A percentile compares a stretch with the other conserved stretches of the same genome.
Conservation (phyloP, 2,329 filamentous ascomycete species). For the Apiospora malaysiana region DNA sequence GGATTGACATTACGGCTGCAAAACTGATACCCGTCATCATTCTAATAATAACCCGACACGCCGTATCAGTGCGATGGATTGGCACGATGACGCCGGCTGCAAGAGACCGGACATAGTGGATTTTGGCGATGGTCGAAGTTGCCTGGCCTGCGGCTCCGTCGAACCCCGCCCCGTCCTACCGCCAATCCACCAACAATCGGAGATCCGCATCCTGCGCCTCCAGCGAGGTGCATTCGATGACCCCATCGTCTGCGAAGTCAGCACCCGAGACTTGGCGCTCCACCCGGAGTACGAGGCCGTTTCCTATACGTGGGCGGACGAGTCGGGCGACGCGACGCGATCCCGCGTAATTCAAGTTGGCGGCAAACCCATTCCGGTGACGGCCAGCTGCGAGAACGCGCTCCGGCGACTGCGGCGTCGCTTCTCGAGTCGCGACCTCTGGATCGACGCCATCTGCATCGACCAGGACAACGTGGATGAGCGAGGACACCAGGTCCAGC, state of each 20-base stretch:
- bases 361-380: conserved; percentile 22
- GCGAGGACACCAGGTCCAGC: conserved; percentile 26
- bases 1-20: too few species aligned
- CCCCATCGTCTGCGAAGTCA: conserved; percentile 22
- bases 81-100: conserved; percentile 22
- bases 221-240: conserved; percentile 17
- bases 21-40: too few species aligned
- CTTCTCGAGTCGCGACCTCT: neutral
- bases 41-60: too few species aligned
- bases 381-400: conserved; percentile 24
- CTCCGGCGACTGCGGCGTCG: conserved; percentile 15
- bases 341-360: conserved; percentile 18
- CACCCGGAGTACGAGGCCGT: conserved; percentile 25
- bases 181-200: conserved; percentile 17
- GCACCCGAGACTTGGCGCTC: neutral
- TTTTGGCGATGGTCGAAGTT: conserved; percentile 20
- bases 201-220: conserved; percentile 24
- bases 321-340: conserved; percentile 15
- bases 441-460: conserved; percentile 29
- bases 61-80: conserved; percentile 21
- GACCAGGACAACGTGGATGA: conserved; percentile 24
- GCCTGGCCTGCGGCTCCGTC: conserved; percentile 26
- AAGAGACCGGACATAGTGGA: conserved; percentile 22
- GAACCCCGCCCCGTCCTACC: conserved; percentile 19
- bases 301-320: conserved; percentile 28